These are phyloP conservation scores for Trifolium repens DNA, from an alignment of 306 rosid genomes.

Conservation along the genomic window DNA sequence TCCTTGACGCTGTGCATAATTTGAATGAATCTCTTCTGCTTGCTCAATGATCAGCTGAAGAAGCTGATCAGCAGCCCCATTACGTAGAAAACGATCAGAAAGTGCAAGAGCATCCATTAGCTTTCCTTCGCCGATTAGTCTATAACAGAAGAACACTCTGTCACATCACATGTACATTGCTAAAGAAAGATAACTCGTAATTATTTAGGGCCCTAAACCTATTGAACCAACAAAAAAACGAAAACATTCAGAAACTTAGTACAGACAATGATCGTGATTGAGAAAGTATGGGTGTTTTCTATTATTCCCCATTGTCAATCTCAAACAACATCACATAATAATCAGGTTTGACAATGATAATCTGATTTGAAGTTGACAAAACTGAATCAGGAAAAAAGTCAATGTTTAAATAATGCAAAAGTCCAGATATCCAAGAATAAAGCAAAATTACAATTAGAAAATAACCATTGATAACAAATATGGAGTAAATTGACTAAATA, in stretches of 20 bases:
- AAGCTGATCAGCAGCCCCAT: constrained; percentile 89
- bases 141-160: constrained; percentile 41
- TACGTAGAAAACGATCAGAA: constrained; percentile 95
- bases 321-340: constrained; percentile 24
- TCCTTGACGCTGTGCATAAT: constrained; percentile 62
- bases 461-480: constrained; percentile 22
- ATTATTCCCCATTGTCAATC: constrained; percentile 17
- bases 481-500: constrained; percentile 25
- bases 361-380: constrained; percentile 22
- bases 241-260: constrained; percentile 13
- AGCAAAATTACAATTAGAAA: constrained; percentile 30
- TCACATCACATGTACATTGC: constrained; percentile 37
- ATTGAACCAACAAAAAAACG: constrained; percentile 24
- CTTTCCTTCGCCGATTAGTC: constrained; percentile 87
- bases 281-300: constrained; percentile 1
- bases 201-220: constrained; percentile 24
- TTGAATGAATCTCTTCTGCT: constrained; percentile 68
- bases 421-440: constrained; percentile 21
- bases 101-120: constrained; percentile 97
- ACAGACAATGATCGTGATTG: constrained; percentile 9
- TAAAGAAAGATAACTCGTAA: constrained; percentile 28
- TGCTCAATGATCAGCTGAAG: constrained; percentile 85
- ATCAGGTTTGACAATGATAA: constrained; percentile 16
- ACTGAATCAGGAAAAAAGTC: constrained; percentile 11
- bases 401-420: constrained; percentile 37